Conservation (phyloP, 768 basidiomycete species). For the Lactarius indigo region DNA sequence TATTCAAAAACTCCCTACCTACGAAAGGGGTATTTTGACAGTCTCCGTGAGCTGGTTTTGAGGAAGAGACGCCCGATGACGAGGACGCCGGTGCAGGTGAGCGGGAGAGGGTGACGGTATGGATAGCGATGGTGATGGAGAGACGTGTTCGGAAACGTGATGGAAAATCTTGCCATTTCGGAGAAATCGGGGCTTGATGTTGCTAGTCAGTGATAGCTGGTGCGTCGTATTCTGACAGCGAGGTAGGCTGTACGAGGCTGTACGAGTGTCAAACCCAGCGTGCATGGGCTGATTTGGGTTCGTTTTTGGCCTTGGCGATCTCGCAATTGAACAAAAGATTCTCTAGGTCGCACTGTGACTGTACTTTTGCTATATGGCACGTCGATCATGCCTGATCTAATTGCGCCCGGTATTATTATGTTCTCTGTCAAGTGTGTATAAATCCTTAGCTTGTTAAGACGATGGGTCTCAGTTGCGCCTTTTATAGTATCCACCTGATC, state of each 20-base stretch:
- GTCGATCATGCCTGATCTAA: neutral
- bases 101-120: slow-evolving; percentile 24
- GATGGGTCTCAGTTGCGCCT: too few species aligned
- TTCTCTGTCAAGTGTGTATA: neutral
- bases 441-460: neutral
- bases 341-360: neutral
- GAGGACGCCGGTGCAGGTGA: slow-evolving; percentile 35
- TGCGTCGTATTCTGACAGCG: neutral
- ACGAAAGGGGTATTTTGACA: too few species aligned
- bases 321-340: neutral
- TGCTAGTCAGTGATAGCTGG: slow-evolving; percentile 27
- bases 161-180: slow-evolving; percentile 57
- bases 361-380: neutral
- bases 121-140: slow-evolving; percentile 25
- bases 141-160: slow-evolving; percentile 56
- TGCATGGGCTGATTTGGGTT: neutral
- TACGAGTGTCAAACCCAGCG: neutral
- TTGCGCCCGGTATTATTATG: too few species aligned
- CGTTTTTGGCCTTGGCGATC: neutral
- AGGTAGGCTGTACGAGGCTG: too few species aligned
- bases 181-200: slow-evolving; percentile 32
- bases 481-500: neutral
- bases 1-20: too few species aligned
- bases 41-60: too few species aligned
- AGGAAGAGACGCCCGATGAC: slow-evolving; percentile 61